Percentiles rank a stretch among this genome's conserved stretches.
Evolutionary conservation across 164 flowering plant species (phyloP).

Genomic region (Vitis labrusca): DNA sequence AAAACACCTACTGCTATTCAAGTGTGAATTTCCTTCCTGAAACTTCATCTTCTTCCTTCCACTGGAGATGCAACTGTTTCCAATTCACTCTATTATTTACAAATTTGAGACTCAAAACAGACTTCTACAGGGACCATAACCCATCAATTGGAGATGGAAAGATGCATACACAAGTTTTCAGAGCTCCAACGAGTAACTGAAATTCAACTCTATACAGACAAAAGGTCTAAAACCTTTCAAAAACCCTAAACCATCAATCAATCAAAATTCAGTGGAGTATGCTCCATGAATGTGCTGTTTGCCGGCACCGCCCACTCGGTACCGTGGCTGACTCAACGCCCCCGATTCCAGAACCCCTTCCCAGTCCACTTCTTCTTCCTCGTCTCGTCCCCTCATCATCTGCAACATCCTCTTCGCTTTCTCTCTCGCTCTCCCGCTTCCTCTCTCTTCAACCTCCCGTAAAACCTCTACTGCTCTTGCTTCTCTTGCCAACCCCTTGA

Average conservation of each 20-base stretch:
- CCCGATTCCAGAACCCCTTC: constrained; percentile 41
- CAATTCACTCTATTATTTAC: too few species aligned
- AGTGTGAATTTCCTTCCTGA: too few species aligned
- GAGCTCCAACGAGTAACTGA: background rate
- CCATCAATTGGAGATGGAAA: too few species aligned
- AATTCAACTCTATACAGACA: background rate
- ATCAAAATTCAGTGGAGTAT: constrained; percentile 62
- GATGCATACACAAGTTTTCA: too few species aligned
- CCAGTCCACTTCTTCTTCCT: constrained; percentile 36
- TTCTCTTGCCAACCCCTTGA: constrained; percentile 73
- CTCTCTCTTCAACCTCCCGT: constrained; percentile 58
- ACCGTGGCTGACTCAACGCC: constrained; percentile 34
- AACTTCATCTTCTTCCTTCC: too few species aligned
- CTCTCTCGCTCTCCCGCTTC: constrained; percentile 63
- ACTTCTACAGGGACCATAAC: too few species aligned
- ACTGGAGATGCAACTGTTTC: too few species aligned
- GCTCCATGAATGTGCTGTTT: constrained; percentile 16
- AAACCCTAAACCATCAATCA: background rate
- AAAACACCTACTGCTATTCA: too few species aligned
- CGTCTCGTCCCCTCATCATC: constrained; percentile 49
- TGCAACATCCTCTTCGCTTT: constrained; percentile 68
- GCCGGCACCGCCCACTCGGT: constrained; percentile 23
- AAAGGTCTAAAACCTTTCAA: background rate
- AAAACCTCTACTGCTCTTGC: constrained; percentile 77
- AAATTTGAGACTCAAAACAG: too few species aligned